Evolutionary conservation across 192 early-diverging fungal genomes (phyloP).

Genomic region (Mortierella claussenii): DNA sequence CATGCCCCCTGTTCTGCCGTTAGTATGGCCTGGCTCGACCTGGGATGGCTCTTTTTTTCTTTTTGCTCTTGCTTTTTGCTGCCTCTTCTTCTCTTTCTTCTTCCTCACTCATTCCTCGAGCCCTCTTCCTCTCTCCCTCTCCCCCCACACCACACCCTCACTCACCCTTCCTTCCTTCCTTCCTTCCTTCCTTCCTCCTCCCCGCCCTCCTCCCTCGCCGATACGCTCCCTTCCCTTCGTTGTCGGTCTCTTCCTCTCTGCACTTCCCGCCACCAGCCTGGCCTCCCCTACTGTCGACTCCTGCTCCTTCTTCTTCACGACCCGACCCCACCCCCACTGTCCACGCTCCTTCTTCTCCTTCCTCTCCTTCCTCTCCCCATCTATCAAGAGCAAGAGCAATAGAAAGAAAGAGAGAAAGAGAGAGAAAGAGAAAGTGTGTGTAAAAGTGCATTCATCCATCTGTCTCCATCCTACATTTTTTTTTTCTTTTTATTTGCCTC

Average conservation of each 20-base stretch:
- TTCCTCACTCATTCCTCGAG: background rate
- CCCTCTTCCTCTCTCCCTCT: constrained; percentile 3
- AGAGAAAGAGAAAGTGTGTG: no score
- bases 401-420: no score
- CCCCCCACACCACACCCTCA: background rate
- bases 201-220: background rate
- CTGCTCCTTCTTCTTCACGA: no score
- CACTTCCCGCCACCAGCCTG: background rate
- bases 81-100: background rate
- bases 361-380: no score
- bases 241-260: background rate
- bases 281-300: no score
- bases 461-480: constrained; percentile 1
- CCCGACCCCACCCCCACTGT: no score
- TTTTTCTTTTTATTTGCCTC: background rate
- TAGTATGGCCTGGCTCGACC: no score
- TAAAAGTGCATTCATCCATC: no score
- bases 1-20: no score
- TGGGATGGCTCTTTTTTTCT: background rate
- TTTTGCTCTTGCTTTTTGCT: constrained; percentile 6
- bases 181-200: background rate
- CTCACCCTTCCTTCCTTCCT: background rate
- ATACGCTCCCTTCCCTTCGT: no score
- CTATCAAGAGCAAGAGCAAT: no score
- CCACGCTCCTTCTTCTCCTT: no score